phyloP scores from a whole-genome alignment of 176 grass and related monocot genomes.

The Areca catechu region DNA sequence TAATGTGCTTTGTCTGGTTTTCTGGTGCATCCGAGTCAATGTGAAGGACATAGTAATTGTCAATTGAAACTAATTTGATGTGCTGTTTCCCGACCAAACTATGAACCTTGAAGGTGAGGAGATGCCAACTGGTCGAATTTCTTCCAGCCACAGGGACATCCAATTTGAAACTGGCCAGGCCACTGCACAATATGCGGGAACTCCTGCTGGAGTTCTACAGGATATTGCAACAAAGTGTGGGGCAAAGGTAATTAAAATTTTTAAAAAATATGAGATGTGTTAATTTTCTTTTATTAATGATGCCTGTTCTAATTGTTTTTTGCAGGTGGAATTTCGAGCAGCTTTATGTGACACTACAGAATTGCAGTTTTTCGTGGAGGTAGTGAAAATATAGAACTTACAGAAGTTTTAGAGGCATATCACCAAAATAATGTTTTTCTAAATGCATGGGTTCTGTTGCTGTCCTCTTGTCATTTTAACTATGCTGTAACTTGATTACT shows the following conservation, averaged over 20 bases:
- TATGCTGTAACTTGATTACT: too few relatives aligned
- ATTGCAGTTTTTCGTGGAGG: constrained; percentile 72
- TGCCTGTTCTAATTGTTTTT: constrained; percentile 23
- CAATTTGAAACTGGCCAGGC: constrained; percentile 28
- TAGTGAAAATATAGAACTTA: constrained; percentile 20
- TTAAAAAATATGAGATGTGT: constrained; percentile 15
- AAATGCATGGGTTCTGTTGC: too few relatives aligned
- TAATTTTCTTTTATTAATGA: constrained; percentile 22
- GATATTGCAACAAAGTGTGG: constrained; percentile 70
- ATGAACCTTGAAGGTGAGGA: constrained; percentile 33
- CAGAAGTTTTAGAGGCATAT: neutral
- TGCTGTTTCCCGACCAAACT: constrained; percentile 16
- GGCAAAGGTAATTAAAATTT: constrained; percentile 48
- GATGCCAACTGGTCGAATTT: constrained; percentile 11
- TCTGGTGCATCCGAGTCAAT: too few relatives aligned
- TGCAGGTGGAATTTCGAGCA: constrained; percentile 66
- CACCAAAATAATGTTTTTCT: too few relatives aligned
- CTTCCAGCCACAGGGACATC: constrained; percentile 24
- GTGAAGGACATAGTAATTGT: too few relatives aligned
- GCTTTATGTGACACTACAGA: constrained; percentile 50
- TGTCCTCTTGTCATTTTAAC: too few relatives aligned
- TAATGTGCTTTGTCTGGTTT: too few relatives aligned
- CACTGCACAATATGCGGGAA: constrained; percentile 25
- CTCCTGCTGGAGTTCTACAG: constrained; percentile 36
- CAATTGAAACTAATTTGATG: constrained; percentile 13